Base-by-base conservation (phyloP, 192 early-diverging fungal genomes). In the Linnemannia elongata region DNA sequence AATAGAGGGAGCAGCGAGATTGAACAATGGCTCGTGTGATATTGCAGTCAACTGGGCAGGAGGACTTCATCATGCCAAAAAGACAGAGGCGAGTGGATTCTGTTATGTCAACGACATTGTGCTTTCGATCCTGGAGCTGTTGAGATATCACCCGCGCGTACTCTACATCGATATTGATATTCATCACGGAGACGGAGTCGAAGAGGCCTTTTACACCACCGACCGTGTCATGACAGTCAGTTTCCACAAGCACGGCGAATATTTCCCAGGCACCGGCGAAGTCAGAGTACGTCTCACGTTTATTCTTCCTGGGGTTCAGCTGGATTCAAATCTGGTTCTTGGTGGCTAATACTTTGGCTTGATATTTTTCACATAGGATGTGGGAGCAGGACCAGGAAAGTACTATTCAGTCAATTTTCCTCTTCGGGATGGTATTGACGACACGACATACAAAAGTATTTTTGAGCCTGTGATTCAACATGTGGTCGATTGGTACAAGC, bases 51-150 rank as follows among this genome's bases (percentile, higher is more conserved):
- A 99, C 88, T 99, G 98, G 98, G 93, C 95, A 1, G 98, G 98
- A 75, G 98, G 98, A 4, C 88, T 99, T 69, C 98, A 99, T 88
- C 98, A 99, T 82, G 98, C 98, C 33, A 99, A 99, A 88, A 98
- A 98, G 89, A 95, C 94, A 84, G 97, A 97, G 81, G 97, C 98
- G 0, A 96, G 94, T 60, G 98, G 98, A 45, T 99, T 99, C 89
- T 99, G 98, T 90, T 99, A 99, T 88, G 95, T 98, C 57, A 99
- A 99, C 89, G 98, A 99, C 83, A 99, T 99, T 89, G 98, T 99
- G 2, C 90, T 99, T 71, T 96, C 94, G 17, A 97, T 99, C 52
- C 81, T 98, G 71, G 97, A 99, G 76, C 88, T 99, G 66, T 83
- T 99, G 82, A 89, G 96, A 74, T 93, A 94, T 80, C 94, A 97